These are phyloP conservation scores for Cadophora gregata DNA, from an alignment of 2,329 filamentous ascomycete species.

Conservation along the genomic window DNA sequence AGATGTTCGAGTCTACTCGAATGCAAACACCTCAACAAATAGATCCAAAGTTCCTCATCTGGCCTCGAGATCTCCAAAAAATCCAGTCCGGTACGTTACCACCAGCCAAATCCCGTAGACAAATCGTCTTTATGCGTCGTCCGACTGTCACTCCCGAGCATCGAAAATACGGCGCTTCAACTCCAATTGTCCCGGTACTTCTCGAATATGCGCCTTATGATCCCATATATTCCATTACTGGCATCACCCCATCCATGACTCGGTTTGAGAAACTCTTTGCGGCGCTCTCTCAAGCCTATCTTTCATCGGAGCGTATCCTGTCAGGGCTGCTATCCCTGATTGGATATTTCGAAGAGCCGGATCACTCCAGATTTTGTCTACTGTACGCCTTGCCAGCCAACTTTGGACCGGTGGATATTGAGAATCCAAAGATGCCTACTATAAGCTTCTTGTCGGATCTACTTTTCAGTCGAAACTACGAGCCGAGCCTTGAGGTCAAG, in stretches of 20 bases:
- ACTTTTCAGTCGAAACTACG: slow-evolving; percentile 56
- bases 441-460: slow-evolving; percentile 59
- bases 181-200: slow-evolving; percentile 56
- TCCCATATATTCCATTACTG: slow-evolving; percentile 65
- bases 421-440: slow-evolving; percentile 51
- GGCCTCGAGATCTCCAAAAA: slow-evolving; percentile 42
- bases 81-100: slow-evolving; percentile 36
- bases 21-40: slow-evolving; percentile 68
- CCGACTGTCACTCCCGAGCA: slow-evolving; percentile 34
- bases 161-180: slow-evolving; percentile 33
- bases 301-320: slow-evolving; percentile 62
- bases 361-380: slow-evolving; percentile 72
- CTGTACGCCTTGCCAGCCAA: slow-evolving; percentile 75
- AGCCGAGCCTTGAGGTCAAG: slow-evolving; percentile 75
- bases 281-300: slow-evolving; percentile 50
- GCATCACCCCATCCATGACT: slow-evolving; percentile 68
- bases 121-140: slow-evolving; percentile 44
- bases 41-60: slow-evolving; percentile 59
- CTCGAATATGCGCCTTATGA: slow-evolving; percentile 74
- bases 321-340: slow-evolving; percentile 63
- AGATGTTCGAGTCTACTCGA: slow-evolving; percentile 61
- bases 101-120: slow-evolving; percentile 45
- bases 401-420: slow-evolving; percentile 64
- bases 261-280: slow-evolving; percentile 67
- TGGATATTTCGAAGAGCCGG: slow-evolving; percentile 77